These are phyloP conservation scores for Gloeostereum incarnatum DNA, from an alignment of 768 basidiomycete species.

Conservation along the genomic window DNA sequence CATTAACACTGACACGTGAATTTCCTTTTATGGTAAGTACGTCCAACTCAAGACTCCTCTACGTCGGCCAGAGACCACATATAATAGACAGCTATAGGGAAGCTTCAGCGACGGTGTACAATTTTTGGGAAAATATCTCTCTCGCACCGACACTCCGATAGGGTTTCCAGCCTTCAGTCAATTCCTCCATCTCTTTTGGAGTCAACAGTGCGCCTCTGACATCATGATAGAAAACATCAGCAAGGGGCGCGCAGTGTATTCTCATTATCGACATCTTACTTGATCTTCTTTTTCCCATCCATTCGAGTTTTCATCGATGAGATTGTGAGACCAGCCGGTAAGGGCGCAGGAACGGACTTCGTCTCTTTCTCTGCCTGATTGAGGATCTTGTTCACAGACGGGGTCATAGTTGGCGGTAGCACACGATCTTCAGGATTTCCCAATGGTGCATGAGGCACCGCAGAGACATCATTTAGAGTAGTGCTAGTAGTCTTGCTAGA, in stretches of 20 bases:
- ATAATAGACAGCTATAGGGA: constrained; percentile 58
- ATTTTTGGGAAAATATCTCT: constrained; percentile 4
- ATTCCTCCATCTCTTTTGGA: constrained; percentile 70
- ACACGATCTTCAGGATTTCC: constrained; percentile 20
- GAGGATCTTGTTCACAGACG: constrained; percentile 52
- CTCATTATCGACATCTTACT: constrained; percentile 31
- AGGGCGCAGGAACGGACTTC: constrained; percentile 19
- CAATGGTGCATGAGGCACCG: constrained; percentile 21
- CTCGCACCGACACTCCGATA: constrained; percentile 75
- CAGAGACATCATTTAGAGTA: constrained; percentile 19
- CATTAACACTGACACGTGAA: neutral
- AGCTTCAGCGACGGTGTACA: constrained; percentile 3
- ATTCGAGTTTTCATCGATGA: constrained; percentile 49
- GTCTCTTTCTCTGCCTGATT: constrained; percentile 22
- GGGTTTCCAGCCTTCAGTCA: constrained; percentile 73
- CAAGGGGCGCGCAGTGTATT: constrained; percentile 6
- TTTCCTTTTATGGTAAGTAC: neutral
- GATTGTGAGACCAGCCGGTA: constrained; percentile 55
- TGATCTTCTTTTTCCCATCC: constrained; percentile 62
- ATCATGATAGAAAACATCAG: constrained; percentile 9
- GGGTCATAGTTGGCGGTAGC: constrained; percentile 55
- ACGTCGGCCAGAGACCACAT: constrained; percentile 75
- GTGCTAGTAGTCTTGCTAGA: constrained; percentile 5
- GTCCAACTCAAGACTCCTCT: neutral
- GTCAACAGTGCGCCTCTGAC: constrained; percentile 63